A percentile compares a stretch with the other conserved stretches of the same genome.
Conservation (phyloP, 2,329 filamentous ascomycete species). For the Onygenales sp. region DNA sequence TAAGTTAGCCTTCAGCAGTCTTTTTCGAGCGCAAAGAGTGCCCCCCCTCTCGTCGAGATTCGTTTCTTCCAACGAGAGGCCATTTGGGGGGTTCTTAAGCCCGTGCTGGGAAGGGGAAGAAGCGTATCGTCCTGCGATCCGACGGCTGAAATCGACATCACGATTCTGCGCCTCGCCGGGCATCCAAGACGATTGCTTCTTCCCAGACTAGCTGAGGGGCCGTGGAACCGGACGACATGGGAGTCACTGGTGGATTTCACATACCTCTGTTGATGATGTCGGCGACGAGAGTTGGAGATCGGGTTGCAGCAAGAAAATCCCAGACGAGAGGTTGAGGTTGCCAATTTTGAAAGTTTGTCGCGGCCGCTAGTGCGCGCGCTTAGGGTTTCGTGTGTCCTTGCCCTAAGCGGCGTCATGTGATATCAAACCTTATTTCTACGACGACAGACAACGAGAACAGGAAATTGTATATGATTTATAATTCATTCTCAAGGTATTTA, state of each 20-base stretch:
- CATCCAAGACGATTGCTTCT: slow-evolving; percentile 29
- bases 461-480: too few species aligned
- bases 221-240: slow-evolving; percentile 14
- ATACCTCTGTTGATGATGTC: slow-evolving; percentile 31
- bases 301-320: slow-evolving; percentile 10
- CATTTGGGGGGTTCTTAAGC: slow-evolving; percentile 56
- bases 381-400: slow-evolving; percentile 18
- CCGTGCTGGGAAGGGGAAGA: slow-evolving; percentile 39
- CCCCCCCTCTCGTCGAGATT: slow-evolving; percentile 30
- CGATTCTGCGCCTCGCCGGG: not conserved
- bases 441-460: too few species aligned
- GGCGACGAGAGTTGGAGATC: slow-evolving; percentile 16
- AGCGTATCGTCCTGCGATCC: slow-evolving; percentile 30
- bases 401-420: slow-evolving; percentile 25
- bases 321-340: not conserved
- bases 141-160: not conserved
- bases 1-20: slow-evolving; percentile 56
- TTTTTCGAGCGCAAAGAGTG: slow-evolving; percentile 56
- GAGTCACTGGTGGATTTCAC: slow-evolving; percentile 18
- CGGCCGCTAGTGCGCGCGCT: slow-evolving; percentile 18
- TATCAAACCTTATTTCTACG: not conserved
- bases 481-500: too few species aligned
- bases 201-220: slow-evolving; percentile 35
- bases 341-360: not conserved
- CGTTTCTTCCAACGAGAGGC: not conserved